Evolutionary conservation across 371 early-diverging fungal species (phyloP).

Genomic region (Aphelidium insulamus): DNA sequence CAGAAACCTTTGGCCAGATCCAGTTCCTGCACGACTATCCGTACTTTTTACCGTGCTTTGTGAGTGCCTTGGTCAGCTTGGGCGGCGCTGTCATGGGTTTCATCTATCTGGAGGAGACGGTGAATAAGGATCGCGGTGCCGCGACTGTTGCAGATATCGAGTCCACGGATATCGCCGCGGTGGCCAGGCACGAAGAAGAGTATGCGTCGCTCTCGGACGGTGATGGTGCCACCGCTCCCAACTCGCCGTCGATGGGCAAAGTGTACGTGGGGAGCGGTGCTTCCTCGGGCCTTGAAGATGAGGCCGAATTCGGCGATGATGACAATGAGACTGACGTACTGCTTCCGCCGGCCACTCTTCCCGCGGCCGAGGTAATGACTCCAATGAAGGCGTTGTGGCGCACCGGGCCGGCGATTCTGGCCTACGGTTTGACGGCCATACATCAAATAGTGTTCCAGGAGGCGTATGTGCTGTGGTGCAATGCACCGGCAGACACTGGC

Average conservation of each 20-base stretch:
- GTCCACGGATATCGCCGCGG: neutral
- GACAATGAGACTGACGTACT: neutral
- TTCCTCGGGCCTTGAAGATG: neutral
- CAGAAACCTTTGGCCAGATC: constrained; percentile 35
- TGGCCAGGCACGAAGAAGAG: neutral
- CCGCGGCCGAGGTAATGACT: too few species aligned
- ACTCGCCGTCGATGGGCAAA: too few species aligned
- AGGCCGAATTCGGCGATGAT: neutral
- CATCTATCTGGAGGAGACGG: constrained; percentile 51
- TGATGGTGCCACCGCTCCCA: too few species aligned
- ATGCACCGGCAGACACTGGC: constrained; percentile 22
- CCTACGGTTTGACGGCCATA: constrained; percentile 22
- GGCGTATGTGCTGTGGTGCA: constrained; percentile 36
- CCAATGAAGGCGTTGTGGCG: too few species aligned
- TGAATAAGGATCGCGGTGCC: constrained; percentile 3
- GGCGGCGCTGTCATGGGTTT: constrained; percentile 37
- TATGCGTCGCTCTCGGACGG: too few species aligned
- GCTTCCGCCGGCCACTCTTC: too few species aligned
- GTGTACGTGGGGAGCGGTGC: too few species aligned
- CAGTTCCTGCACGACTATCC: constrained; percentile 40
- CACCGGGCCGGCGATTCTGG: constrained; percentile 6
- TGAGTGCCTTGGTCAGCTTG: constrained; percentile 30
- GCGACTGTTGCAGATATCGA: neutral
- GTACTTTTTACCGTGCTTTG: constrained; percentile 63
- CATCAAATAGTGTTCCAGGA: constrained; percentile 51